These are phyloP conservation scores for Verbena officinalis DNA, from an alignment of 257 asterid species.

Conservation along the genomic window DNA sequence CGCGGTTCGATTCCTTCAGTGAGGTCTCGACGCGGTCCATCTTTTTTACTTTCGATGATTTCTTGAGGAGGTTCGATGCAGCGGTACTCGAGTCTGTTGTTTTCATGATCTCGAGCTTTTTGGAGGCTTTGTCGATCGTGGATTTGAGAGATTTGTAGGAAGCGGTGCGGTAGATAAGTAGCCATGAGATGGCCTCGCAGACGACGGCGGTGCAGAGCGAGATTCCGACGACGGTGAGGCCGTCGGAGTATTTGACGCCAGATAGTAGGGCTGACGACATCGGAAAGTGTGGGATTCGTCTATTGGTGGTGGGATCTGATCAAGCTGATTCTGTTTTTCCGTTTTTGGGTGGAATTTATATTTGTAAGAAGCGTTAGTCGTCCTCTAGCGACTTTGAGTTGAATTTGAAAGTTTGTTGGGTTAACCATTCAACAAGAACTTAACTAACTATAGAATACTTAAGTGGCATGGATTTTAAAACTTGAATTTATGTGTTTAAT, in stretches of 20 bases:
- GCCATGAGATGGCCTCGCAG: slow-evolving; percentile 94
- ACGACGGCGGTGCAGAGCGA: slow-evolving; percentile 81
- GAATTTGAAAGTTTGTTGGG: not conserved
- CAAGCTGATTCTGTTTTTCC: too few relatives aligned
- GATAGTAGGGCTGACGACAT: slow-evolving; percentile 69
- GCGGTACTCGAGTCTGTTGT: slow-evolving; percentile 46
- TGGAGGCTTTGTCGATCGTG: slow-evolving; percentile 92
- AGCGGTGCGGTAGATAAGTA: slow-evolving; percentile 88
- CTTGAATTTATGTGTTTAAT: too few relatives aligned
- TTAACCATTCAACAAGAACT: too few relatives aligned
- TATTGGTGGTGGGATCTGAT: not conserved
- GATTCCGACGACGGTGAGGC: slow-evolving; percentile 72
- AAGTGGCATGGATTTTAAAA: too few relatives aligned
- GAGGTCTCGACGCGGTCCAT: slow-evolving; percentile 91
- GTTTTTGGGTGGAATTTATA: slow-evolving; percentile 3
- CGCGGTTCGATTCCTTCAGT: slow-evolving; percentile 88
- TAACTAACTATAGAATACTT: too few relatives aligned
- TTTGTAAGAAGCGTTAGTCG: not conserved
- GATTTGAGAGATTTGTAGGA: slow-evolving; percentile 95
- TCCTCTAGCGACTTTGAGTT: not conserved
- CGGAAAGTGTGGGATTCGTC: slow-evolving; percentile 5
- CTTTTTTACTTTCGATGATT: slow-evolving; percentile 70
- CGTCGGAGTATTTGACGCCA: slow-evolving; percentile 62
- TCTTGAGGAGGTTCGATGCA: slow-evolving; percentile 43
- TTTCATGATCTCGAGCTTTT: slow-evolving; percentile 91